Percentiles rank a stretch among this genome's conserved stretches.
These are phyloP conservation scores for Eucalyptus caleyi DNA, from an alignment of 345 rosid species.

Conservation along the genomic window DNA sequence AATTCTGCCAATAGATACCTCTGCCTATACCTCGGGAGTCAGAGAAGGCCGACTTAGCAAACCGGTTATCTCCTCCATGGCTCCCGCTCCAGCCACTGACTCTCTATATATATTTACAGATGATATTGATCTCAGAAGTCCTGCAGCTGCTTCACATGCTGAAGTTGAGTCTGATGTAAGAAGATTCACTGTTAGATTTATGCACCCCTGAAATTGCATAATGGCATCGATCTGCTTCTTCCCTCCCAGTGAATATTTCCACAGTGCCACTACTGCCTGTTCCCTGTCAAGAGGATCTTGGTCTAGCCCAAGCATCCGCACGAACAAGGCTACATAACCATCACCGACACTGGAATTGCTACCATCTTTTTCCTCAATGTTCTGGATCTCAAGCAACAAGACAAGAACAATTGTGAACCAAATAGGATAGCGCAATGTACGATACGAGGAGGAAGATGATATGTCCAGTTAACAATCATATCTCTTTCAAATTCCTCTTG, in stretches of 20 bases:
- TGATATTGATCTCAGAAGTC: constrained; percentile 60
- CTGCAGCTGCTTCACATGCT: constrained; percentile 79
- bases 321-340: constrained; percentile 56
- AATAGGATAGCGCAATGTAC: neutral
- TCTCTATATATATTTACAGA: constrained; percentile 60
- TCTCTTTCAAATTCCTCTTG: neutral
- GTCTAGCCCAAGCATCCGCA: constrained; percentile 88
- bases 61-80: constrained; percentile 64
- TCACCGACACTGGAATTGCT: constrained; percentile 43
- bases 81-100: constrained; percentile 74
- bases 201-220: constrained; percentile 69
- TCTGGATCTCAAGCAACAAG: constrained; percentile 7
- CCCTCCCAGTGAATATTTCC: constrained; percentile 81
- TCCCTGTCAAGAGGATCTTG: constrained; percentile 77
- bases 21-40: constrained; percentile 59
- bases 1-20: constrained; percentile 6
- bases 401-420: neutral
- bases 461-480: neutral
- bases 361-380: constrained; percentile 11
- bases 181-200: constrained; percentile 61
- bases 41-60: constrained; percentile 46
- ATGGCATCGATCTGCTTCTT: constrained; percentile 68
- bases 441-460: neutral
- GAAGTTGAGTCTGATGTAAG: constrained; percentile 54
- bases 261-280: constrained; percentile 58